Evolutionary conservation across 148 eudicot genomes (phyloP).

Genomic region (Camellia japonica): DNA sequence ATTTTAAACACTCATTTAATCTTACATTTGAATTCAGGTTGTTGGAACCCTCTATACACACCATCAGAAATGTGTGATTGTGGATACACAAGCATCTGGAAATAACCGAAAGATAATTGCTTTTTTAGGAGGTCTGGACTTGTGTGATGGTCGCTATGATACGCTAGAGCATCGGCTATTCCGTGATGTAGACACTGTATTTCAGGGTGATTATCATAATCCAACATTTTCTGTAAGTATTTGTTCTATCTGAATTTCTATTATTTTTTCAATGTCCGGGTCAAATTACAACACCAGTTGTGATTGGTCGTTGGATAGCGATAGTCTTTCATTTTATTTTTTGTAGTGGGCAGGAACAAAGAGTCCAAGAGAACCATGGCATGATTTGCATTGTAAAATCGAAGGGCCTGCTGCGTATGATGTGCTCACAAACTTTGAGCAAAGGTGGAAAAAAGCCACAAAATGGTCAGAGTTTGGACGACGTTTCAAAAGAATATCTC

Average conservation of each 20-base stretch:
- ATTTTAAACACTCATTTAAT: background rate
- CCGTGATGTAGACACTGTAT: background rate
- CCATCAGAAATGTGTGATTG: background rate
- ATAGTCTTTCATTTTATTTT: no score
- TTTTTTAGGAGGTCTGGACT: background rate
- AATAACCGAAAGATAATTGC: background rate
- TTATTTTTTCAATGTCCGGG: no score
- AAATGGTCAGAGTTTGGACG: no score
- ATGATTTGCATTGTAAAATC: background rate
- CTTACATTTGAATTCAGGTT: constrained; percentile 2
- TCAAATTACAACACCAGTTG: no score
- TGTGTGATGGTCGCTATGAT: background rate
- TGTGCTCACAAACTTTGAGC: background rate
- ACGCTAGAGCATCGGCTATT: background rate
- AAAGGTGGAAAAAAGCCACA: background rate
- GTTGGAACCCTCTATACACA: background rate
- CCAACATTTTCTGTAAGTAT: background rate
- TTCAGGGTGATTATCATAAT: background rate
- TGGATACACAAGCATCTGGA: background rate
- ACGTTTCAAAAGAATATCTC: background rate
- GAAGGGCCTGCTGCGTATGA: background rate
- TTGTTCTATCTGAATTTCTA: no score
- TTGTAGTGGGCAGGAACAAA: no score
- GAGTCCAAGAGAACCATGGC: background rate
- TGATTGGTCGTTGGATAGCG: no score